Conservation (phyloP, 495 filamentous ascomycete species). For the Talaromyces stipitatus region DNA sequence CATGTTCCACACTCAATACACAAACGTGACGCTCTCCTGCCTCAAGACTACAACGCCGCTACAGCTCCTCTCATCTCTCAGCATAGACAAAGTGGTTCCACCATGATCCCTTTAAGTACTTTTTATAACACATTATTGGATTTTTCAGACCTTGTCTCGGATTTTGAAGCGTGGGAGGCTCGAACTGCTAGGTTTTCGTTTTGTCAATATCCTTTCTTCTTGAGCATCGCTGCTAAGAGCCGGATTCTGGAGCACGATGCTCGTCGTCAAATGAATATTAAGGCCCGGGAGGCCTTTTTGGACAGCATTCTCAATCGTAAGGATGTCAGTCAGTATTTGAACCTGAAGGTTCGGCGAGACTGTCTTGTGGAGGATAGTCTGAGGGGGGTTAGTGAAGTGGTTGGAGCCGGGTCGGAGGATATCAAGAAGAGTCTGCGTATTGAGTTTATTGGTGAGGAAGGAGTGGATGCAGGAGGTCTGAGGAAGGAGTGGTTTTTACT, state of each 20-base stretch:
- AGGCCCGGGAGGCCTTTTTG: constrained; percentile 87
- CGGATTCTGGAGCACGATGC: constrained; percentile 89
- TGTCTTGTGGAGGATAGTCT: constrained; percentile 90
- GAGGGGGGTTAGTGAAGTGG: constrained; percentile 76
- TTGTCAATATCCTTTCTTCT: constrained; percentile 89
- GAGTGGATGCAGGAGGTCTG: constrained; percentile 84
- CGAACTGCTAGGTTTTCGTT: constrained; percentile 72
- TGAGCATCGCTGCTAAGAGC: constrained; percentile 92
- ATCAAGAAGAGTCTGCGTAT: constrained; percentile 90
- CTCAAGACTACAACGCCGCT: constrained; percentile 8
- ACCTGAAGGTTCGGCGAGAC: constrained; percentile 72
- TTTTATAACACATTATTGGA: constrained; percentile 88
- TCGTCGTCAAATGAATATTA: constrained; percentile 82
- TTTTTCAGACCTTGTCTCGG: constrained; percentile 75
- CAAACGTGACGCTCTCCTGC: constrained; percentile 19
- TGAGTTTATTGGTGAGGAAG: constrained; percentile 83
- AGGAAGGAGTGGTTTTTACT: constrained; percentile 96
- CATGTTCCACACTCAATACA: constrained; percentile 23
- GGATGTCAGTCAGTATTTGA: constrained; percentile 70
- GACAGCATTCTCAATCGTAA: constrained; percentile 72
- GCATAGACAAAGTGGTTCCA: constrained; percentile 13
- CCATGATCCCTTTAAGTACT: constrained; percentile 67
- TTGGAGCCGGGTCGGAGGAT: constrained; percentile 75
- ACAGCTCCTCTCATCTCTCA: constrained; percentile 8
- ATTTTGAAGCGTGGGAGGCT: constrained; percentile 86